Evolutionary conservation across 208 protist species (phyloP).

Genomic region (Leishmania tropica): DNA sequence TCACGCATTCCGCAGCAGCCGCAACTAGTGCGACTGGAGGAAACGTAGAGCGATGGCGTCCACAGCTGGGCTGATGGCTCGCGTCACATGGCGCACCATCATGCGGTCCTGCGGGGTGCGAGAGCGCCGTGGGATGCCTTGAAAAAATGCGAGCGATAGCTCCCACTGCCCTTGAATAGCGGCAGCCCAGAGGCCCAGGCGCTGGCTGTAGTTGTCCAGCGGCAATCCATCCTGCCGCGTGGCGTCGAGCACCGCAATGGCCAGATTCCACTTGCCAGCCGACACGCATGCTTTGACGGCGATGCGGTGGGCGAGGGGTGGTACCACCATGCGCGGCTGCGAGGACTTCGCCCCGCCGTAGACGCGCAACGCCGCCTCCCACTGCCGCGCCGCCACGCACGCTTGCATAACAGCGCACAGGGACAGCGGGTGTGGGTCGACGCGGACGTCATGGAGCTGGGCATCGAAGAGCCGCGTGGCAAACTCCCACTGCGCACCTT

Average conservation of each 20-base stretch:
- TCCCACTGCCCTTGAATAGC: conserved; percentile 73
- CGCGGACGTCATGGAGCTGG: conserved; percentile 57
- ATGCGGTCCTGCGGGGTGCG: conserved; percentile 74
- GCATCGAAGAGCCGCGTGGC: conserved; percentile 46
- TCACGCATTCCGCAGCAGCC: not conserved
- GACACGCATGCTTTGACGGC: conserved; percentile 64
- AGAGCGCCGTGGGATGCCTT: conserved; percentile 41
- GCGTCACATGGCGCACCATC: conserved; percentile 60
- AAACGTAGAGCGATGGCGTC: conserved; percentile 62
- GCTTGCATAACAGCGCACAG: conserved; percentile 77
- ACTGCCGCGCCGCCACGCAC: conserved; percentile 53
- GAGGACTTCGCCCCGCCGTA: conserved; percentile 44
- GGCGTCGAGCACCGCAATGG: conserved; percentile 47
- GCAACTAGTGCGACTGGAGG: conserved; percentile 47
- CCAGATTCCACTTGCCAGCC: conserved; percentile 51
- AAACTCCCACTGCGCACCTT: conserved; percentile 61
- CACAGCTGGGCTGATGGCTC: conserved; percentile 47
- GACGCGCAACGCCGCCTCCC: conserved; percentile 48
- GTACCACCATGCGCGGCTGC: conserved; percentile 71
- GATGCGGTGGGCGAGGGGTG: conserved; percentile 76
- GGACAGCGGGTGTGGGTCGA: conserved; percentile 67
- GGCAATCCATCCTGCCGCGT: conserved; percentile 73
- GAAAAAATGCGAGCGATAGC: conserved; percentile 59
- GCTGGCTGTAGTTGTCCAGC: conserved; percentile 77
- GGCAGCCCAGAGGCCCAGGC: conserved; percentile 70